Conservation (phyloP, 164 flowering plant genomes). For the Vitis cinerea region DNA sequence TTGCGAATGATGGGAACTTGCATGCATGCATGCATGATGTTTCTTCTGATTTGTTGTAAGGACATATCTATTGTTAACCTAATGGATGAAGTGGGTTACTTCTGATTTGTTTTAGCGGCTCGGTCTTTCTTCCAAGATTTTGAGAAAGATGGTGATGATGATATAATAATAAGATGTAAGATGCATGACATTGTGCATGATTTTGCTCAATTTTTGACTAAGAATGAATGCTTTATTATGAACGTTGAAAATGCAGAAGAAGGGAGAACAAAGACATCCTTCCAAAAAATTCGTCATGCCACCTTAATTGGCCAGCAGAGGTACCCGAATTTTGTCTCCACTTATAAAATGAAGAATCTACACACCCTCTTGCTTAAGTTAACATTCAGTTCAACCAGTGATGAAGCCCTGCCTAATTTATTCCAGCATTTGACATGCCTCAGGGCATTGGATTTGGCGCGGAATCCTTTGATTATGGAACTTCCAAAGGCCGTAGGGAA, state of each 20-base stretch:
- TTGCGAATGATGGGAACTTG: neutral
- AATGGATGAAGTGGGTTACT: no score
- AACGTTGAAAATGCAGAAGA: neutral
- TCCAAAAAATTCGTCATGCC: neutral
- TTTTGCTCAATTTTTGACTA: slow-evolving; percentile 6
- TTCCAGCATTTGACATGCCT: no score
- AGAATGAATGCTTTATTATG: neutral
- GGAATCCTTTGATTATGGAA: no score
- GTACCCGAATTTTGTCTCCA: neutral
- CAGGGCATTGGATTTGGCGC: no score
- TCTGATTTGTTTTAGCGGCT: no score
- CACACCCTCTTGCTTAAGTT: slow-evolving; percentile 1
- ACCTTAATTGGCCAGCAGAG: neutral
- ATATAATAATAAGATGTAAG: neutral
- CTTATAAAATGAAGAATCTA: neutral
- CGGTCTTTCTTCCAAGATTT: slow-evolving; percentile 17
- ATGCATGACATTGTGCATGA: slow-evolving; percentile 19
- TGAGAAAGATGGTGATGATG: slow-evolving; percentile 4
- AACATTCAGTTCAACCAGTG: no score
- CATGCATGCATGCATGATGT: no score
- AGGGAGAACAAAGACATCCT: no score
- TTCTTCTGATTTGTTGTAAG: no score
- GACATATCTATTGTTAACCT: no score
- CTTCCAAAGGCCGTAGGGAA: no score
- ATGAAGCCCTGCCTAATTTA: no score